Evolutionary conservation across 495 filamentous ascomycete species (phyloP), one percentile per base, ranked within the genome.

Genomic region (Trypethelium eluteriae): DNA sequence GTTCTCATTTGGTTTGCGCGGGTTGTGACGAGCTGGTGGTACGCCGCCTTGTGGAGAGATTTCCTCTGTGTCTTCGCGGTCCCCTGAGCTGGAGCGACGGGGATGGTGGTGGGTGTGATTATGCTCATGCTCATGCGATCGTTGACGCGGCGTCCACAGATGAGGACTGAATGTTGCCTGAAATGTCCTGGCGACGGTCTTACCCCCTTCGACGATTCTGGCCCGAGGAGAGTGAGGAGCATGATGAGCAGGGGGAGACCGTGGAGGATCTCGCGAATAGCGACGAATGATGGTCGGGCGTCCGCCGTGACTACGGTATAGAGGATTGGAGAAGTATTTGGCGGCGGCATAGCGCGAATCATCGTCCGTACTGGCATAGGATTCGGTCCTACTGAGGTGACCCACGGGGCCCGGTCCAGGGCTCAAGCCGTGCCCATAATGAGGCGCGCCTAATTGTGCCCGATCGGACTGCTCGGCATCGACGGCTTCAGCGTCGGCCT

Each of bases 241-340:
- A n/a, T 71, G 39, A 41, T 71, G 62, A 62, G 38, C 35, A 46
- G 12, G 39, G 68, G 71, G 38, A 64, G 65, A 61, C 68, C 70
- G 64, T 64, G 68, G 64, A 25, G 59, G 18, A 56, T 50, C 39
- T 18, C 53, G 53, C n/a, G 70, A 72, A 62, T 69, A 69, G 49
- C 66, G 69, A 11, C 74, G 64, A n/a, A 77, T 64, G 47, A 76
- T 73, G 3, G 67, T 66, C 10, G 77, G 76, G 5, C 75, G 67
- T 1, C 66, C 67, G 34, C 74, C 66, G 0, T 67, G 67, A 66
- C 76, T 75, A 38, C 77, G 71, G 57, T 75, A 76, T 7, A 77
- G 68, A 38, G 76, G 75, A 62, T 79, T 72, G 25, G 67, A 67
- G 69, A 79, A 79, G 66, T 79, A 79, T 11, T 62, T 69, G n/a